Base-by-base conservation (phyloP, 192 early-diverging fungal genomes). In the Backusella westeae region DNA sequence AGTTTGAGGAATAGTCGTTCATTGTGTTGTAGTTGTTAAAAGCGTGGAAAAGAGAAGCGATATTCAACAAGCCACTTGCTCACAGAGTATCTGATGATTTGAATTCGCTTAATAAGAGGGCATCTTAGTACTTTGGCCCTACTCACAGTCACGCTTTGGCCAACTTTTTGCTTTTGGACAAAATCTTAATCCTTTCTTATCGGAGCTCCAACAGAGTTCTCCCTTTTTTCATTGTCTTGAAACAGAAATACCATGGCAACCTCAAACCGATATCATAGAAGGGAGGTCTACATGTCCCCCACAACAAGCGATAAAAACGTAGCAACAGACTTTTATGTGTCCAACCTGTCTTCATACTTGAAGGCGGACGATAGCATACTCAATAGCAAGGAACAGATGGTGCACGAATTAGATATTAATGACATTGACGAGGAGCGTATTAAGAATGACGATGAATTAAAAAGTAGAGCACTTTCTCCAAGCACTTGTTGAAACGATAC, bases 241-340 rank as follows among this genome's bases (percentile, higher is more conserved):
- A 26, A 29, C 9, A 63, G 10, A 56, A 4, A 44, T 44, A 44
- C 12, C n/a, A 63, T 63, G 56, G 23, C 56, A 63, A 63, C 56
- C 4, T 23, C 56, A 3, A 63, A 63, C 21, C 8, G 56, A 29
- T 63, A 63, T 63, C 23, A n/a, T 63, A 23, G 56, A 14, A 63
- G 56, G 26, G 56, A 63, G 12, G 56, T 63, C 10, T 63, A 63
- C 4, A 63, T 63, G 56, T 63, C 56, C 7, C 56, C 56, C 12
- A 63, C 56, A 63, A 63, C 56, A 63, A 63, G 56, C 23, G 56
- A 63, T 29, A 63, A 63, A 63, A 63, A 63, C n/a, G 56, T 63
- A 23, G 56, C 23, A 63, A 63, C 56, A 9, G 56, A 63, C 56
- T 63, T 63, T 63, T 63, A 63, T 14, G 9, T 63, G 10, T 63